phyloP scores from a whole-genome alignment of 352 stramenopile genomes.

The Pseudoperonospora humuli region DNA sequence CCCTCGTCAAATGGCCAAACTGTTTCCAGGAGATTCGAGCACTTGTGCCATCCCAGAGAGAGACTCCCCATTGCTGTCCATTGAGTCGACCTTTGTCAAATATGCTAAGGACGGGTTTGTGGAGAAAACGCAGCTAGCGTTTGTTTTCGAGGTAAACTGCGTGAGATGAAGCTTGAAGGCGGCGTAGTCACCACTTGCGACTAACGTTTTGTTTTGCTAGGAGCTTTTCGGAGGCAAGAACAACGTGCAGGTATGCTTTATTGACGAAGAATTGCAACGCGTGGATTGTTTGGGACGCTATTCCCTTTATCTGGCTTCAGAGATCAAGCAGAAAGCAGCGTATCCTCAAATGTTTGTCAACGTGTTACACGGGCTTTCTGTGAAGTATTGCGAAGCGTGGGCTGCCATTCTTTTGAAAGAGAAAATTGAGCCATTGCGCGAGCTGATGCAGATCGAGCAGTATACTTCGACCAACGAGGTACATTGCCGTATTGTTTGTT shows the following conservation, averaged over 20 bases:
- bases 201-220: conserved; percentile 10
- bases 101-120: conserved; percentile 21
- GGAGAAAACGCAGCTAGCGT: conserved; percentile 13
- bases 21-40: conserved; percentile 37
- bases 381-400: conserved; percentile 67
- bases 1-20: conserved; percentile 26
- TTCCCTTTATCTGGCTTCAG: conserved; percentile 45
- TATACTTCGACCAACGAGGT: conserved; percentile 77
- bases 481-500: neutral
- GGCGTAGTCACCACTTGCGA: neutral
- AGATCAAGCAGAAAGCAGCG: conserved; percentile 31
- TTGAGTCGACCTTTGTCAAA: conserved; percentile 24
- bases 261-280: conserved; percentile 50
- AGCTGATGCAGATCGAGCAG: conserved; percentile 54
- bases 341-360: conserved; percentile 48
- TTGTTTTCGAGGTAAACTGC: conserved; percentile 29
- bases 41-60: conserved; percentile 17
- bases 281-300: conserved; percentile 38
- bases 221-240: conserved; percentile 9
- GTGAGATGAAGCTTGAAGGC: neutral
- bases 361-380: conserved; percentile 43
- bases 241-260: conserved; percentile 26
- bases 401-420: conserved; percentile 39
- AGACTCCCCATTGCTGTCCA: conserved; percentile 1
- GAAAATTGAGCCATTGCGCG: conserved; percentile 60